Evolutionary conservation across 805 yeast species (phyloP), one percentile per base, ranked within the genome.

Genomic region (Lipomyces chichibuensis): DNA sequence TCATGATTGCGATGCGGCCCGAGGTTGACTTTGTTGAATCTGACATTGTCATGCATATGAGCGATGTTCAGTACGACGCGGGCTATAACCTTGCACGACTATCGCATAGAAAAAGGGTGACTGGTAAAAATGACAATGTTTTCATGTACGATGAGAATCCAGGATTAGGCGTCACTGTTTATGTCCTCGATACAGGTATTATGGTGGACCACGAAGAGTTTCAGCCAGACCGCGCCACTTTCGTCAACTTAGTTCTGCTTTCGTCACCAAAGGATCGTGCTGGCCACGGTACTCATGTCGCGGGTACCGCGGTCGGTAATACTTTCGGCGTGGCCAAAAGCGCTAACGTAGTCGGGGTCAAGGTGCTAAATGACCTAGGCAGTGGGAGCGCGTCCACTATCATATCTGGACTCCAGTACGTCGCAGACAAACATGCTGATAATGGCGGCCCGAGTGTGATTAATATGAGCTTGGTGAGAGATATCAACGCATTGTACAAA

Each of bases 251-350:
- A 69, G 70, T 66, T 25, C 54, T 64, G 20, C 29, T 59, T 43
- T 66, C 69, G n/a, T 63, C 68, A 2, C 20, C 59, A 27, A 51
- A 33, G 72, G 97, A 93, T 29, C 94, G 92, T 62, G 89, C 90
- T 74, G 98, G 97, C 61, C 98, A 92, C 79, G 98, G 98, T 75
- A 91, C 97, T 57, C 98, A 92, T 76, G 91, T 96, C 81, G 97
- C 97, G n/a, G 98, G 97, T 80, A 92, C 96, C 46, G 91, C 93
- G 74, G 97, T 88, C 60, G 89, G 95, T 27, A 82, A 82, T 68
- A 81, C 85, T 62, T 91, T 88, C 71, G 97, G 97, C 80, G 91
- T 91, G 64, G 93, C 97, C 65, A 91, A 92, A 79, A 82, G 85
- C 62, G 95, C 93, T 9, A 82, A 87, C 25, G 78, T 91, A 64